Conservation (phyloP, 345 rosid genomes). For the Moricandia moricandioides region DNA sequence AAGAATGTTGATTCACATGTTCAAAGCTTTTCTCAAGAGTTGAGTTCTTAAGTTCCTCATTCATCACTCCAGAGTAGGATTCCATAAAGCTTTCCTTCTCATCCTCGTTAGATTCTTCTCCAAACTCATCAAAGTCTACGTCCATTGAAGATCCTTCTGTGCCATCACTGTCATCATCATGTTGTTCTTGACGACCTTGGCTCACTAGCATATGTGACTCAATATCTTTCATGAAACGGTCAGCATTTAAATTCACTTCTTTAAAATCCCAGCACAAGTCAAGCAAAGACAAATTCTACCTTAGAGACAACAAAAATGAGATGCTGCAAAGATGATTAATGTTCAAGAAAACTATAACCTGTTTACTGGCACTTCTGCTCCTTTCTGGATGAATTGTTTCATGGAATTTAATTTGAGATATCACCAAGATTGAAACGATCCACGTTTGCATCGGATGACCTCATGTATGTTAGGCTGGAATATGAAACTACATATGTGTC, state of each 20-base stretch:
- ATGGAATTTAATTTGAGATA: conserved; percentile 55
- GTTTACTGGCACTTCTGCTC: conserved; percentile 79
- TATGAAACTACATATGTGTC: neutral
- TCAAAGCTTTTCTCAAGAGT: conserved; percentile 66
- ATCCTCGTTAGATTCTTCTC: conserved; percentile 40
- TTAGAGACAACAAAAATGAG: neutral
- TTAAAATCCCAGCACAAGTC: conserved; percentile 45
- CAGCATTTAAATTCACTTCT: conserved; percentile 69
- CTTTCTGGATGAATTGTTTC: conserved; percentile 74
- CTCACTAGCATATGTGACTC: conserved; percentile 54
- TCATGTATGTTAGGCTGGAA: neutral
- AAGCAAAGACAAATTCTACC: neutral
- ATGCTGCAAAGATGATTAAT: neutral
- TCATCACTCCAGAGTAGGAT: conserved; percentile 67
- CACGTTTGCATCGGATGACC: conserved; percentile 43
- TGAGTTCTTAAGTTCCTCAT: conserved; percentile 61
- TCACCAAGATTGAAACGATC: conserved; percentile 60
- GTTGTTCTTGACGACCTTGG: conserved; percentile 29
- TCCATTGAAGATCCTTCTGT: conserved; percentile 64
- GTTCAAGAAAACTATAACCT: conserved; percentile 43
- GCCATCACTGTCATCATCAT: conserved; percentile 40
- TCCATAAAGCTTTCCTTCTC: conserved; percentile 52
- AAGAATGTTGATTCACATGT: conserved; percentile 50
- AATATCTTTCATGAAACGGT: conserved; percentile 64
- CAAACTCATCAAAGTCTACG: conserved; percentile 59